These are phyloP conservation scores for Globisporangium iwayamae DNA, from an alignment of 352 stramenopile genomes.

Conservation along the genomic window DNA sequence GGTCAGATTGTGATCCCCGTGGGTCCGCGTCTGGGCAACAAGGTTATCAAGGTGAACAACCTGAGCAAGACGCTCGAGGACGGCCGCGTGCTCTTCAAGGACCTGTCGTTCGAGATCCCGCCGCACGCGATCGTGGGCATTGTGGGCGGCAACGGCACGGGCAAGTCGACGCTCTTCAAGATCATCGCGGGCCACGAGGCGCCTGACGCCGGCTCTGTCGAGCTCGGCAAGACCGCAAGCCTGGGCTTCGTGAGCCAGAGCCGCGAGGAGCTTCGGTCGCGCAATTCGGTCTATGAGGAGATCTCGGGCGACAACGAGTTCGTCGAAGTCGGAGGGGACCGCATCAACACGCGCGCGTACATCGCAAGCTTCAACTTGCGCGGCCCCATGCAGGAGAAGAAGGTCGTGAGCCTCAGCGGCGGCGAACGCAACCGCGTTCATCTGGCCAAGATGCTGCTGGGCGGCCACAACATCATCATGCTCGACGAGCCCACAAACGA, in stretches of 20 bases:
- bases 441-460: conserved; percentile 81
- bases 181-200: conserved; percentile 92
- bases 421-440: conserved; percentile 86
- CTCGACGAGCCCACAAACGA: conserved; percentile 88
- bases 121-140: conserved; percentile 96
- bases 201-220: conserved; percentile 73
- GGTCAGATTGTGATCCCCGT: conserved; percentile 90
- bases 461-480: conserved; percentile 85
- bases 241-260: conserved; percentile 78
- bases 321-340: conserved; percentile 65
- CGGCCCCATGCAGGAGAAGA: conserved; percentile 84
- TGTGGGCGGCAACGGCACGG: conserved; percentile 96
- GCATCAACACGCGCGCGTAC: conserved; percentile 82
- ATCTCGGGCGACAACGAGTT: conserved; percentile 87
- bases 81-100: conserved; percentile 88
- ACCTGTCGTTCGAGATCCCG: conserved; percentile 93
- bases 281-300: conserved; percentile 77
- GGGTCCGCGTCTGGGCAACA: conserved; percentile 91
- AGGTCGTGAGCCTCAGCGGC: conserved; percentile 67
- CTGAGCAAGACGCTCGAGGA: conserved; percentile 73
- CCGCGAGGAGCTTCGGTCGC: conserved; percentile 61
- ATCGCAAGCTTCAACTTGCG: conserved; percentile 86
- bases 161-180: conserved; percentile 97
- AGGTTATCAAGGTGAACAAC: conserved; percentile 86
- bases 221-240: conserved; percentile 75